Conservation (phyloP, 1,284 basidiomycete species). For the Chalciporus sp. region DNA sequence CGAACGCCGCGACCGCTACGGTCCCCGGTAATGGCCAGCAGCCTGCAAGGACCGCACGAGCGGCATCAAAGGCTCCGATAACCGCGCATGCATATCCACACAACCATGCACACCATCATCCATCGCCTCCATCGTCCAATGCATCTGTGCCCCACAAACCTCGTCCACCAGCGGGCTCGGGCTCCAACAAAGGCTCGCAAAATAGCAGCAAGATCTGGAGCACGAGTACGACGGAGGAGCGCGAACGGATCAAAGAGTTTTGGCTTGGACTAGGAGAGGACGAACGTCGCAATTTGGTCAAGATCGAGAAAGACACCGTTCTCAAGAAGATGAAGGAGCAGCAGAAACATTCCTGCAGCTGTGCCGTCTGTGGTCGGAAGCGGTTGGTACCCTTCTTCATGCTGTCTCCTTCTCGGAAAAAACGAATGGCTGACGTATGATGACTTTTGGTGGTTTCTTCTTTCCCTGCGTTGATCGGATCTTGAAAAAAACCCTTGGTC, state of each 20-base stretch:
- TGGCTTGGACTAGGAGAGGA: slow-evolving; percentile 91
- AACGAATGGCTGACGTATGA: slow-evolving; percentile 42
- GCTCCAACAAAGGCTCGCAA: slow-evolving; percentile 29
- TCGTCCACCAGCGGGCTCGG: slow-evolving; percentile 42
- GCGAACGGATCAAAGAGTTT: slow-evolving; percentile 96
- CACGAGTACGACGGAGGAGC: slow-evolving; percentile 87
- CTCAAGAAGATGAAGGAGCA: slow-evolving; percentile 99
- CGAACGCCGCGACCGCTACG: slow-evolving; percentile 34
- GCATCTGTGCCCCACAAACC: slow-evolving; percentile 53
- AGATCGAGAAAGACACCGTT: slow-evolving; percentile 97
- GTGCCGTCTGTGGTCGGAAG: slow-evolving; percentile 97
- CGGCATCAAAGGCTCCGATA: slow-evolving; percentile 72
- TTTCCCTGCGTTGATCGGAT: slow-evolving; percentile 20
- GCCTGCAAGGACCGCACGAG: slow-evolving; percentile 48
- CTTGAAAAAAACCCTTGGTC: slow-evolving; percentile 20
- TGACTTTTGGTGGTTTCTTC: slow-evolving; percentile 26
- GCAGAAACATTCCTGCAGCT: slow-evolving; percentile 94
- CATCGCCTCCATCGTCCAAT: slow-evolving; percentile 71
- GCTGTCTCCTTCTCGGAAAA: slow-evolving; percentile 20
- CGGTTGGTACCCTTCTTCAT: slow-evolving; percentile 62
- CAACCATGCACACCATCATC: slow-evolving; percentile 60
- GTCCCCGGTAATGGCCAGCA: slow-evolving; percentile 42
- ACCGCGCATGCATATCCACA: slow-evolving; percentile 54
- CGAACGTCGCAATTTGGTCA: slow-evolving; percentile 88
- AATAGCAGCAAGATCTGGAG: slow-evolving; percentile 82